Conservation (phyloP, 805 yeast species). For the Ogataea degrootiae region DNA sequence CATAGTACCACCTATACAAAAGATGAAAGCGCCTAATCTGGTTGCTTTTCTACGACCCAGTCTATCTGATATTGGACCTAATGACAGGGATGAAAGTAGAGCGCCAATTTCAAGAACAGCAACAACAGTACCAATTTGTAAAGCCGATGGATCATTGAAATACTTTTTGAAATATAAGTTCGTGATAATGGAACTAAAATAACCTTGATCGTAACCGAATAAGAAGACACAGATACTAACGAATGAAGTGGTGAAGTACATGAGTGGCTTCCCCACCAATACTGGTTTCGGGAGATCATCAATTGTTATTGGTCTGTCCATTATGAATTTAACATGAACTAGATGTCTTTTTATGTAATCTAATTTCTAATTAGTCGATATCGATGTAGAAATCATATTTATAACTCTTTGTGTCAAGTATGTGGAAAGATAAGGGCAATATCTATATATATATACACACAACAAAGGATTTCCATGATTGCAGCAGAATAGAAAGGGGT, state of each 20-base stretch:
- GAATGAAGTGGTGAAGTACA: slow-evolving; percentile 46
- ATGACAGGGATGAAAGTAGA: slow-evolving; percentile 67
- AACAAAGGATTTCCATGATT: too few species aligned
- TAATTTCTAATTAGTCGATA: neutral
- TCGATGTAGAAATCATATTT: neutral
- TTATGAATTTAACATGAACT: neutral
- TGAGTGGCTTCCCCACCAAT: slow-evolving; percentile 29
- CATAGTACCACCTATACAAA: slow-evolving; percentile 71
- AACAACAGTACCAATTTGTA: slow-evolving; percentile 79
- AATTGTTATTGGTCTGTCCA: slow-evolving; percentile 17
- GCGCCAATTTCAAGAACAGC: slow-evolving; percentile 90
- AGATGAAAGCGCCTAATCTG: slow-evolving; percentile 70
- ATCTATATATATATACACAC: too few species aligned
- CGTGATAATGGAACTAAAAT: slow-evolving; percentile 81
- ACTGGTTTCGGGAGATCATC: slow-evolving; percentile 25
- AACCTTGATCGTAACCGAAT: slow-evolving; percentile 86
- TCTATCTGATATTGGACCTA: slow-evolving; percentile 68
- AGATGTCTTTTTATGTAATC: too few species aligned
- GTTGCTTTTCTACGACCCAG: slow-evolving; percentile 80
- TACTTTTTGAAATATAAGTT: slow-evolving; percentile 64
- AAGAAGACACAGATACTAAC: slow-evolving; percentile 62
- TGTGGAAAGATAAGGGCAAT: too few species aligned
- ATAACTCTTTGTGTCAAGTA: too few species aligned
- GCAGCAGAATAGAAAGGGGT: too few species aligned
- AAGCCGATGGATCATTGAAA: slow-evolving; percentile 68